phyloP scores from a whole-genome alignment of 495 filamentous ascomycete genomes.

The Melanomma pulvis-pyrius region DNA sequence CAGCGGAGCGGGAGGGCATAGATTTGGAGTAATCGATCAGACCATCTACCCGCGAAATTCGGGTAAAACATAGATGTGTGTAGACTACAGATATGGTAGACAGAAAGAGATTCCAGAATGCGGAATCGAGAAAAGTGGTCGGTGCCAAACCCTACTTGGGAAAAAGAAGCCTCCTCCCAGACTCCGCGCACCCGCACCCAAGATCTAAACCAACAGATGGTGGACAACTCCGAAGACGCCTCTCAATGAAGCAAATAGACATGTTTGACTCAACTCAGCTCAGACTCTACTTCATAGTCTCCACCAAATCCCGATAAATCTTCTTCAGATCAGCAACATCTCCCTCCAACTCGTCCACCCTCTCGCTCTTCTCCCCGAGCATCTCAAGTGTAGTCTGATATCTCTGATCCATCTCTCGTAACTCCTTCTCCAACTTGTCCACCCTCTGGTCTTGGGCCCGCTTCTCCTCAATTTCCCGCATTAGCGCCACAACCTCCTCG shows the following conservation, averaged over 20 bases:
- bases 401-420: slow-evolving; percentile 65
- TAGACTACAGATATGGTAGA: slow-evolving; percentile 11
- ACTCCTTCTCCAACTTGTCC: slow-evolving; percentile 65
- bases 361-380: slow-evolving; percentile 95
- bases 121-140: not conserved
- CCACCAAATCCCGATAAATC: slow-evolving; percentile 90
- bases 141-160: not conserved
- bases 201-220: not conserved
- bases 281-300: slow-evolving; percentile 67
- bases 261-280: not conserved
- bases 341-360: slow-evolving; percentile 83
- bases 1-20: slow-evolving; percentile 84
- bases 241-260: slow-evolving; percentile 43
- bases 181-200: slow-evolving; percentile 8
- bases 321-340: slow-evolving; percentile 92
- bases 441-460: slow-evolving; percentile 61
- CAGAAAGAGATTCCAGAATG: not conserved
- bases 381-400: slow-evolving; percentile 93
- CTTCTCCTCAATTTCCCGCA: slow-evolving; percentile 80
- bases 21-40: slow-evolving; percentile 54
- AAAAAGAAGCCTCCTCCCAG: not conserved
- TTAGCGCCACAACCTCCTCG: slow-evolving; percentile 83
- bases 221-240: slow-evolving; percentile 3
- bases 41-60: not conserved
- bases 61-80: not conserved